Evolutionary conservation across 1,284 basidiomycete species (phyloP).

Genomic region (Mycena citricolor): DNA sequence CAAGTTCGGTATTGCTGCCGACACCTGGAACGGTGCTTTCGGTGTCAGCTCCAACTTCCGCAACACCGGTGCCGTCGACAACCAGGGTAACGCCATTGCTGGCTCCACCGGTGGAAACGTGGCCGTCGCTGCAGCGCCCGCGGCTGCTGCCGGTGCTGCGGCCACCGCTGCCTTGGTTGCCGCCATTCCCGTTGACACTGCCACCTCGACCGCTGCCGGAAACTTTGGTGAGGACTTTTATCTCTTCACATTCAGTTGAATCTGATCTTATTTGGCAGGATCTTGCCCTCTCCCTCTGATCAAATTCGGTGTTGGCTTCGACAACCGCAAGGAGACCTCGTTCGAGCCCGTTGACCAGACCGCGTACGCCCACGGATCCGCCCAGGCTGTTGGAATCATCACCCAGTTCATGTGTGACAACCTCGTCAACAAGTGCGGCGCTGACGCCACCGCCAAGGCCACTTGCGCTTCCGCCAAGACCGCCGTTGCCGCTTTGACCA

Average conservation of each 20-base stretch:
- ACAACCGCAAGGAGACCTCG: constrained; percentile 49
- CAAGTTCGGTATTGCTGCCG: constrained; percentile 54
- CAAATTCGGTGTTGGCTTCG: constrained; percentile 50
- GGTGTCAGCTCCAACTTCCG: constrained; percentile 38
- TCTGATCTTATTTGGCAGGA: background rate
- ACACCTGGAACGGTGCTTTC: constrained; percentile 59
- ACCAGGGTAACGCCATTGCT: constrained; percentile 33
- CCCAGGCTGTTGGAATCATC: constrained; percentile 52
- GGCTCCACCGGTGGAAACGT: constrained; percentile 12
- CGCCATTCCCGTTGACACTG: constrained; percentile 10
- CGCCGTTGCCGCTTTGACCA: constrained; percentile 43
- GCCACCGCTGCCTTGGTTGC: constrained; percentile 23
- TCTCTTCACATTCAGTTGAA: background rate
- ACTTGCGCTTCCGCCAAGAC: constrained; percentile 45
- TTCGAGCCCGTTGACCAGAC: constrained; percentile 48
- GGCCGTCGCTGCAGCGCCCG: constrained; percentile 5
- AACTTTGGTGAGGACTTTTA: constrained; percentile 41
- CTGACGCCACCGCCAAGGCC: constrained; percentile 48
- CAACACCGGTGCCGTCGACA: constrained; percentile 19
- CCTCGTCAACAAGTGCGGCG: constrained; percentile 49
- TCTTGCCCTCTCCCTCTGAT: constrained; percentile 50
- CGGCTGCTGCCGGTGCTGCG: constrained; percentile 23
- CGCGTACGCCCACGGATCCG: constrained; percentile 53
- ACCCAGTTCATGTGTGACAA: constrained; percentile 55
- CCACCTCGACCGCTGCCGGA: constrained; percentile 29